Base-by-base conservation (phyloP, 1,284 basidiomycete species). In the Erythrobasidium hasegawianum region DNA sequence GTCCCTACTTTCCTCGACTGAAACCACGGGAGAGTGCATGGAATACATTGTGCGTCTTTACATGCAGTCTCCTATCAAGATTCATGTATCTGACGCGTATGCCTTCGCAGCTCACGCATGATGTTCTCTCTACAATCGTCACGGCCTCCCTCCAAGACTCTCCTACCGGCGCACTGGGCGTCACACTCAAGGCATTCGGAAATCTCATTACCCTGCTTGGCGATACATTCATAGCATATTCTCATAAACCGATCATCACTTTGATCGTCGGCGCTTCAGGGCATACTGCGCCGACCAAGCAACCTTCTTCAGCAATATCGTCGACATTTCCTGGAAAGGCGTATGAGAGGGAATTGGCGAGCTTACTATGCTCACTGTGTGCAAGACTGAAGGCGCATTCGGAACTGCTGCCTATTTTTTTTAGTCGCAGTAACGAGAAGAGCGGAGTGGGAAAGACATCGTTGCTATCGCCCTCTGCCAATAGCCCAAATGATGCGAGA, bases 351-450 rank as follows among this genome's bases (percentile, higher is more conserved):
- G 89, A 91, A 75, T 76, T 95, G 76, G 90, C 95, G 71, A 90
- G 94, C 75, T 80, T 95, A 33, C 83, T 95, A 57, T 94, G 91
- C 78, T 90, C 90, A 71, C 78, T 96, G 33, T 93, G 90, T 81
- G 91, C 89, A 72, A 84, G 90, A 50, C 94, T 95, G 75, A 83
- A 88, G 61, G 89, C 89, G 52, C 89, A 90, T 76, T 86, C 90
- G 3, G 90, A 94, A 72, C 81, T 97, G 1, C 84, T 97, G 43
- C 88, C 95, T 83, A 94, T 97, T 70, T 96, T 96, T 80, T 93
- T 96, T 76, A 18, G 22, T 47, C 16, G 43, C 5, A n/a, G 5
- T 18, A 33, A 5, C 33, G 33, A 33, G 33, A 24, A 47, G n/a
- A 47, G 22, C 43, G n/a, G 43, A n/a, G n/a, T n/a, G 75, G 91